A percentile compares a stretch with the other conserved stretches of the same genome.
These are phyloP conservation scores for Orychophragmus violaceus DNA, from an alignment of 345 rosid species.

Conservation along the genomic window DNA sequence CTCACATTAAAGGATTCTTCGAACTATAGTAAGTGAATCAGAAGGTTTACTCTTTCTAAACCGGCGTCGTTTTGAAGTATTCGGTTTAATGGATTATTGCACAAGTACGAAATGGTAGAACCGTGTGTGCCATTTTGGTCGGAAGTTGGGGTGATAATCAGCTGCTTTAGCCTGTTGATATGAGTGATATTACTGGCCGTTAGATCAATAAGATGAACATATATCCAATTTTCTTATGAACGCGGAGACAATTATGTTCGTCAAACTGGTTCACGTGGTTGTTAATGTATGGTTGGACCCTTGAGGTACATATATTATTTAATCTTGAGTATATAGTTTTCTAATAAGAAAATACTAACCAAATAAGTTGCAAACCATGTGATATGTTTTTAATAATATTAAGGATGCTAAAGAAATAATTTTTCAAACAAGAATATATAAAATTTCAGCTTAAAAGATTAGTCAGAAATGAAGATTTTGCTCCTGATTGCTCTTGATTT, in stretches of 20 bases:
- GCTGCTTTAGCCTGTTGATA: background rate
- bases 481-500: too few species aligned
- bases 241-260: background rate
- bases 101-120: background rate
- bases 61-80: background rate
- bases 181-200: background rate
- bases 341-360: background rate
- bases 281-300: constrained; percentile 20
- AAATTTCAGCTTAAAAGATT: background rate
- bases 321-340: background rate
- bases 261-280: constrained; percentile 27
- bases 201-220: background rate
- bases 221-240: background rate
- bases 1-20: constrained; percentile 1
- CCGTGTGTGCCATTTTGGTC: background rate
- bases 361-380: constrained; percentile 4
- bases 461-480: background rate
- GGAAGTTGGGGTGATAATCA: constrained; percentile 1
- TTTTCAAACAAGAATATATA: background rate
- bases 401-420: background rate
- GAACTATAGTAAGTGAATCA: background rate
- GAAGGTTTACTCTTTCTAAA: background rate
- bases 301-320: background rate
- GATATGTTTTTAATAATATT: background rate
- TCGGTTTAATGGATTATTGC: background rate